A percentile compares a stretch with the other conserved stretches of the same genome.
These are phyloP conservation scores for Inosperma sp. DNA, from an alignment of 768 basidiomycete species.

Conservation along the genomic window DNA sequence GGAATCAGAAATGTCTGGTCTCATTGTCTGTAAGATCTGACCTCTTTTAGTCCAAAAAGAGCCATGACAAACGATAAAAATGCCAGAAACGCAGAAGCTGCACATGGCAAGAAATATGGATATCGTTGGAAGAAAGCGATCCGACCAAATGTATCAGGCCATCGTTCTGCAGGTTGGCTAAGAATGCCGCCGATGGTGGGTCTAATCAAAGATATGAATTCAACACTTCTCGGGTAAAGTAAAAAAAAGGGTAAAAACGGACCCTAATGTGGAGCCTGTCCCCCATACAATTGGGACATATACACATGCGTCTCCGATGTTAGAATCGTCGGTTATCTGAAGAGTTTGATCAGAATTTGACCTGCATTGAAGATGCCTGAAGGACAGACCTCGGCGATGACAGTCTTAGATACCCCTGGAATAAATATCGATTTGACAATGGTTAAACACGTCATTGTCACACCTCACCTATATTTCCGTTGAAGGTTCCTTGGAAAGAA, in stretches of 20 bases:
- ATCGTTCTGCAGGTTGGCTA: conserved; percentile 54
- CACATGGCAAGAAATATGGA: conserved; percentile 50
- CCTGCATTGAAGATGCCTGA: background rate
- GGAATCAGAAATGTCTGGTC: background rate
- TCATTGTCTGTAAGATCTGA: conserved; percentile 12
- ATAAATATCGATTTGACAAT: background rate
- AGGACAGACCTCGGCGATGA: conserved; percentile 40
- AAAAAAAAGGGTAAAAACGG: conserved; percentile 6
- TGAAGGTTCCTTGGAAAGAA: conserved; percentile 35
- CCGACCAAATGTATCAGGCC: conserved; percentile 54
- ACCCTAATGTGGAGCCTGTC: conserved; percentile 31
- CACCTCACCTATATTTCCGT: conserved; percentile 36
- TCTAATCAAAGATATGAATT: conserved; percentile 28
- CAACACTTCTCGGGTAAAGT: background rate
- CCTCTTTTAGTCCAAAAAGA: conserved; percentile 43
- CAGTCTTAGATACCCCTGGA: conserved; percentile 41
- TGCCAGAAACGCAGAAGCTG: conserved; percentile 32
- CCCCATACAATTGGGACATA: conserved; percentile 34
- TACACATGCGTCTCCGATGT: conserved; percentile 36
- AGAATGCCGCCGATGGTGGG: conserved; percentile 64
- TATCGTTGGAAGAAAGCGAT: conserved; percentile 30
- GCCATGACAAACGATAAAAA: conserved; percentile 33
- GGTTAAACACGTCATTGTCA: background rate
- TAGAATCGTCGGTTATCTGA: conserved; percentile 36
- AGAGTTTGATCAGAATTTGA: conserved; percentile 1